phyloP scores from a whole-genome alignment of 2,329 filamentous ascomycete genomes.

The Endoconidiophora laricicola region DNA sequence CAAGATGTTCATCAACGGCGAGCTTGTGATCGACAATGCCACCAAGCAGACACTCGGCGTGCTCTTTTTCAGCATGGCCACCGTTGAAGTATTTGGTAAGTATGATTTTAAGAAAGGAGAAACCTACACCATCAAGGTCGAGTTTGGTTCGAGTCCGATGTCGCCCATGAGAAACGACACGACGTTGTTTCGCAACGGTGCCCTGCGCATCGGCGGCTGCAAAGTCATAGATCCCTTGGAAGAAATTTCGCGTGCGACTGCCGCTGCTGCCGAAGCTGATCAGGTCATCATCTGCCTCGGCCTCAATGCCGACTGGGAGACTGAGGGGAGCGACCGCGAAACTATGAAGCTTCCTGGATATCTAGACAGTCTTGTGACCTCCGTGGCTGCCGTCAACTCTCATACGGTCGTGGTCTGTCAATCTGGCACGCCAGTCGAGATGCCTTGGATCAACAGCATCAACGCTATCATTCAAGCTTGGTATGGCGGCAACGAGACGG shows the following conservation, averaged over 20 bases:
- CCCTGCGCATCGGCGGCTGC: constrained; percentile 44
- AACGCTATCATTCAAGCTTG: constrained; percentile 54
- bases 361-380: constrained; percentile 51
- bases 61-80: constrained; percentile 48
- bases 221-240: constrained; percentile 39
- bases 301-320: constrained; percentile 68
- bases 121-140: constrained; percentile 40
- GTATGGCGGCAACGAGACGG: constrained; percentile 79
- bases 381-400: constrained; percentile 48
- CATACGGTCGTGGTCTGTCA: constrained; percentile 60
- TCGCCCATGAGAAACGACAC: constrained; percentile 35
- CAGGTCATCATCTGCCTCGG: constrained; percentile 67
- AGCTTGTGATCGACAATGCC: constrained; percentile 48
- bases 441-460: constrained; percentile 45
- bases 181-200: constrained; percentile 39
- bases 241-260: constrained; percentile 49
- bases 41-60: constrained; percentile 45
- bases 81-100: constrained; percentile 43
- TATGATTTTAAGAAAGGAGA: constrained; percentile 41
- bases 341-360: constrained; percentile 62
- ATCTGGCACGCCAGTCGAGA: constrained; percentile 56
- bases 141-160: constrained; percentile 42
- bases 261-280: constrained; percentile 51
- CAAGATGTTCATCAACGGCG: constrained; percentile 45
- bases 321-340: constrained; percentile 60